phyloP scores from a whole-genome alignment of 768 basidiomycete genomes.

The Lactarius deliciosus region DNA sequence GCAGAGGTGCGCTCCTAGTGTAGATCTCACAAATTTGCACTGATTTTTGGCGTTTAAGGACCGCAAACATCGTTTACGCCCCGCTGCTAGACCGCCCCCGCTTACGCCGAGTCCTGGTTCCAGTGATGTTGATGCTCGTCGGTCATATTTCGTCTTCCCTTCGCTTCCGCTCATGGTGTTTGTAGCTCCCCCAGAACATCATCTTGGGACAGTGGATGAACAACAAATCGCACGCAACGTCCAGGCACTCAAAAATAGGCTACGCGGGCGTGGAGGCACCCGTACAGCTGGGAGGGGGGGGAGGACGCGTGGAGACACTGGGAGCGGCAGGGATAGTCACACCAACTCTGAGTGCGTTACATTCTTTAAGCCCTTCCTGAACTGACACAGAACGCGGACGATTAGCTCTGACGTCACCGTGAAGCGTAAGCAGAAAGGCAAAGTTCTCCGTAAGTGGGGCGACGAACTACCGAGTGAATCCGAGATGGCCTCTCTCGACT shows the following conservation, averaged over 20 bases:
- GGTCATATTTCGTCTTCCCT: conserved; percentile 27
- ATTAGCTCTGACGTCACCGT: conserved; percentile 56
- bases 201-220: conserved; percentile 64
- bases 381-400: neutral
- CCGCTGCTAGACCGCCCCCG: conserved; percentile 37
- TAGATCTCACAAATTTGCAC: conserved; percentile 4
- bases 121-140: conserved; percentile 62
- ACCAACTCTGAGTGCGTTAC: conserved; percentile 68
- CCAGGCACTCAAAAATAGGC: conserved; percentile 80
- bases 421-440: conserved; percentile 55
- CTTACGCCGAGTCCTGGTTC: conserved; percentile 49
- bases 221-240: conserved; percentile 93
- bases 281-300: conserved; percentile 47
- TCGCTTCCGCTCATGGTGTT: conserved; percentile 8
- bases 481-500: conserved; percentile 95
- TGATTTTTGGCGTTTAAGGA: conserved; percentile 47
- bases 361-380: neutral
- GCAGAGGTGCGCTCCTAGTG: conserved; percentile 49
- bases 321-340: conserved; percentile 59
- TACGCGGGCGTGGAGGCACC: conserved; percentile 72
- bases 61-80: conserved; percentile 63
- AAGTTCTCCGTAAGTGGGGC: conserved; percentile 89
- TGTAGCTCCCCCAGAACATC: conserved; percentile 49
- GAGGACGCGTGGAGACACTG: conserved; percentile 47
- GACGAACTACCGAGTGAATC: conserved; percentile 74